These are phyloP conservation scores for Coemansia sp. DNA, from an alignment of 192 early-diverging fungal species.

Conservation along the genomic window DNA sequence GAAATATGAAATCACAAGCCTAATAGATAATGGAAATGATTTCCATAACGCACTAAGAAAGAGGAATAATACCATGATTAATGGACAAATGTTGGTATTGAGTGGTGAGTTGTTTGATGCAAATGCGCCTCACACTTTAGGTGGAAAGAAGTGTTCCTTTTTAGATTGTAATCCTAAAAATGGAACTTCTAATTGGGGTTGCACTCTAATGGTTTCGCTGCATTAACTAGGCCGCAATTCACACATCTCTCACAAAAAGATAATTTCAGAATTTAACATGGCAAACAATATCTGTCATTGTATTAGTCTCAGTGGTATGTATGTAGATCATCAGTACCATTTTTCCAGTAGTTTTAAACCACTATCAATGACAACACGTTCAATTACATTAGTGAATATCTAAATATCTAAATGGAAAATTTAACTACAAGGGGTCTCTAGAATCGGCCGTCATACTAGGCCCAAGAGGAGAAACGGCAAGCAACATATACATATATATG, in stretches of 20 bases:
- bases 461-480: too few relatives aligned
- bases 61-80: neutral
- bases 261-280: neutral
- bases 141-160: too few relatives aligned
- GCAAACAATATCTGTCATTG: too few relatives aligned
- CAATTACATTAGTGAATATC: too few relatives aligned
- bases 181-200: neutral
- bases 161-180: neutral
- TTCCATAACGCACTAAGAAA: neutral
- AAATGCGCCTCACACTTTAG: too few relatives aligned
- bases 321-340: neutral
- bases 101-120: too few relatives aligned
- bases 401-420: neutral
- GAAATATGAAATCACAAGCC: neutral
- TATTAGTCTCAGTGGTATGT: too few relatives aligned
- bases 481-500: too few relatives aligned
- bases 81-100: too few relatives aligned
- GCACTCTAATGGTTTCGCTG: neutral
- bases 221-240: neutral
- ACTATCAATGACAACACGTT: neutral
- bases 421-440: neutral
- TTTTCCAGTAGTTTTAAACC: neutral
- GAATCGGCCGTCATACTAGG: too few relatives aligned
- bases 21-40: neutral
- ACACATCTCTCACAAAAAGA: neutral